Conservation (phyloP, 2,329 filamentous ascomycete genomes). For the Colletotrichum trifolii region DNA sequence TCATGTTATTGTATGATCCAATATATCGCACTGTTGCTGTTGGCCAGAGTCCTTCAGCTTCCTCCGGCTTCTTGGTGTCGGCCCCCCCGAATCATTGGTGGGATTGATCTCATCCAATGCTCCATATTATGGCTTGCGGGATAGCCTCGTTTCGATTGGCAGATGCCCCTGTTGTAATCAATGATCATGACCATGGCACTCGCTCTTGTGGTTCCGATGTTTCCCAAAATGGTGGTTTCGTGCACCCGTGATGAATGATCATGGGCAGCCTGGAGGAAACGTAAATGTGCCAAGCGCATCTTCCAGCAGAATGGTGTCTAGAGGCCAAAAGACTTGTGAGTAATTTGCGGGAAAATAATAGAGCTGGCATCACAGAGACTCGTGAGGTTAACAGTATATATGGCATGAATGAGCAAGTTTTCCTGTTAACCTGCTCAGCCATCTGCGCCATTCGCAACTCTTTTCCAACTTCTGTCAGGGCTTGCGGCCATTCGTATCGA, state of each 20-base stretch:
- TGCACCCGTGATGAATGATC: constrained; percentile 19
- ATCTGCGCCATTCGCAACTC: background rate
- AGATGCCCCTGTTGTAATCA: background rate
- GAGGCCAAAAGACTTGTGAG: constrained; percentile 1
- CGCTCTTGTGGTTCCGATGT: constrained; percentile 32
- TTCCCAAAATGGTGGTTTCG: constrained; percentile 13
- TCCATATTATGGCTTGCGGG: constrained; percentile 4
- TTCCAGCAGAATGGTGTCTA: constrained; percentile 1
- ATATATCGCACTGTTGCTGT: no score
- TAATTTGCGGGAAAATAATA: background rate
- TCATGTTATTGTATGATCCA: no score
- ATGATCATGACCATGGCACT: constrained; percentile 16
- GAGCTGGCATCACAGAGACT: background rate
- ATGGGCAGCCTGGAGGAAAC: constrained; percentile 1
- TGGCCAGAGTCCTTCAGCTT: no score
- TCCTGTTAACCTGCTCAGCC: constrained; percentile 1
- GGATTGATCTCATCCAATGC: constrained; percentile 1
- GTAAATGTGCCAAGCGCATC: constrained; percentile 7
- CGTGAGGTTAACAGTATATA: constrained; percentile 3
- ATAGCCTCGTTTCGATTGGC: constrained; percentile 7
- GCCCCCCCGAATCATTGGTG: constrained; percentile 1
- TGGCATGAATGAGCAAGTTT: constrained; percentile 6
- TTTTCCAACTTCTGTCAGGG: background rate
- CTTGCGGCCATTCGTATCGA: background rate
- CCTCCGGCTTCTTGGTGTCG: background rate